Evolutionary conservation across 371 early-diverging fungal species (phyloP).

Genomic region (Syncephalastrum sp.): DNA sequence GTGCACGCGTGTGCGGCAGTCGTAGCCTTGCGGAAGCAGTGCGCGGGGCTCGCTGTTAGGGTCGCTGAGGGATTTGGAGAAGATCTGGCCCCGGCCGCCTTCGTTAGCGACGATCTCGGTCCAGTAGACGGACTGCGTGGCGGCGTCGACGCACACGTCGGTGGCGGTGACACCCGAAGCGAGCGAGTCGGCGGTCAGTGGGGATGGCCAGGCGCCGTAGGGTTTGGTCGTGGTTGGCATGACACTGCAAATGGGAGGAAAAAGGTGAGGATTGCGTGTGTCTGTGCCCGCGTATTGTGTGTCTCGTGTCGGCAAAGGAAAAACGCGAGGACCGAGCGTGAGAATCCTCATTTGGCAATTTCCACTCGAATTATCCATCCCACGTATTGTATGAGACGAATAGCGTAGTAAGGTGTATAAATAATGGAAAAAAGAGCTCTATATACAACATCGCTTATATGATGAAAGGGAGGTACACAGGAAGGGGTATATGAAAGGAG

Average conservation of each 20-base stretch:
- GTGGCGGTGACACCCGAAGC: conserved; percentile 22
- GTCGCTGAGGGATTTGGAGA: conserved; percentile 17
- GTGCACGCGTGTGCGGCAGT: conserved; percentile 61
- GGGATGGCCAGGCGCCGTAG: conserved; percentile 47
- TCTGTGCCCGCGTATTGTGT: no score
- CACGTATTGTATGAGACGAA: no score
- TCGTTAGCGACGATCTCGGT: conserved; percentile 30
- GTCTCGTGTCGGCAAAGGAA: no score
- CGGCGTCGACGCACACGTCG: conserved; percentile 30
- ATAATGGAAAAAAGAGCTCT: no score
- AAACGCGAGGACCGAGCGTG: no score
- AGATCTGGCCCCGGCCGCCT: conserved; percentile 46
- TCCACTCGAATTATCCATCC: no score
- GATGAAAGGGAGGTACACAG: no score
- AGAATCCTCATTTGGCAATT: no score
- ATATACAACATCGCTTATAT: no score
- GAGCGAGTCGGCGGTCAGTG: conserved; percentile 42
- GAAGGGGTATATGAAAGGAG: no score
- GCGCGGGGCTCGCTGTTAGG: conserved; percentile 8
- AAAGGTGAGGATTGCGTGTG: neutral
- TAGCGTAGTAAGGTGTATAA: no score
- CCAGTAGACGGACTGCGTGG: conserved; percentile 33
- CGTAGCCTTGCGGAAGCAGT: conserved; percentile 31
- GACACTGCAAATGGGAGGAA: conserved; percentile 4
- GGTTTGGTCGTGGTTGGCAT: conserved; percentile 21